Conservation (phyloP, 2,329 filamentous ascomycete species). For the Pezizomycotina sp. region DNA sequence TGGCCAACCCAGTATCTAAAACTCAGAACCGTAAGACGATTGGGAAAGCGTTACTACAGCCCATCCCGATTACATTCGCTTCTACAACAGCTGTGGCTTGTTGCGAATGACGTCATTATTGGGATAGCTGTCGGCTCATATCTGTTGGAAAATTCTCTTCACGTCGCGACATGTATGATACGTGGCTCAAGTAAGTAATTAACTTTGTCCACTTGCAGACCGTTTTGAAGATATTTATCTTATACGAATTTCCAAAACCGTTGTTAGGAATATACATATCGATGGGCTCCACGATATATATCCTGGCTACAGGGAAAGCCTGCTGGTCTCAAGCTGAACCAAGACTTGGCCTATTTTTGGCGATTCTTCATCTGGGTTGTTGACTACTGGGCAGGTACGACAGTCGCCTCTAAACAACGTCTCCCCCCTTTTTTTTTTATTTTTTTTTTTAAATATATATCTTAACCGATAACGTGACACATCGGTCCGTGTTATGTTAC, state of each 20-base stretch:
- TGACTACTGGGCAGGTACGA: conserved; percentile 76
- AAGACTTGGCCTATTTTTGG: conserved; percentile 79
- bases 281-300: conserved; percentile 78
- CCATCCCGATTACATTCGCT: conserved; percentile 94
- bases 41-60: conserved; percentile 93
- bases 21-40: conserved; percentile 68
- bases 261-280: conserved; percentile 72
- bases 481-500: no score
- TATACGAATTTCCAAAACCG: no score
- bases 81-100: conserved; percentile 98
- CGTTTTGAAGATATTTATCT: conserved; percentile 2
- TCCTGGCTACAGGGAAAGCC: conserved; percentile 93
- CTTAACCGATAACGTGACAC: no score
- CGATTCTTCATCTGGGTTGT: conserved; percentile 97
- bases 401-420: no score
- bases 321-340: conserved; percentile 86
- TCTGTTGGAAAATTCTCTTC: conserved; percentile 83
- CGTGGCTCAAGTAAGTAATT: conserved; percentile 12
- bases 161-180: conserved; percentile 59
- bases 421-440: no score
- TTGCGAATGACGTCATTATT: conserved; percentile 96
- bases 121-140: conserved; percentile 92
- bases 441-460: no score
- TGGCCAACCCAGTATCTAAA: conserved; percentile 96
- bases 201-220: background rate